Evolutionary conservation across 495 filamentous ascomycete species (phyloP).

Genomic region (Trichoderma asperelloides): DNA sequence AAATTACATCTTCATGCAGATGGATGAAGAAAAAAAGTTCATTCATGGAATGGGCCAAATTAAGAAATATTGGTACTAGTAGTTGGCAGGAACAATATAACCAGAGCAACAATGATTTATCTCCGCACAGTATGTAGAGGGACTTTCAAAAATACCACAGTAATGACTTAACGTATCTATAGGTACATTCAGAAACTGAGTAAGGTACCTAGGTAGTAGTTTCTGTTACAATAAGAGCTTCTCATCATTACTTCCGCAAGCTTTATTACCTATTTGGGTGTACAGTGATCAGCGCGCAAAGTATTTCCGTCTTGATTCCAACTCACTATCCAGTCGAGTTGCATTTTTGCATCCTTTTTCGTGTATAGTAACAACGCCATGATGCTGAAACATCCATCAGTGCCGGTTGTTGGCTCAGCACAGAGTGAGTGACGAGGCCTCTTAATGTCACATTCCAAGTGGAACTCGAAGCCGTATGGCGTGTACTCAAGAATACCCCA

Average conservation of each 20-base stretch:
- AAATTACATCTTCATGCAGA: background rate
- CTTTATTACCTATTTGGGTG: no score
- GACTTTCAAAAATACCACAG: no score
- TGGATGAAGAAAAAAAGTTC: background rate
- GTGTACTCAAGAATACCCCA: background rate
- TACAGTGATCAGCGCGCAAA: no score
- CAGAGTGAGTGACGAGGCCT: background rate
- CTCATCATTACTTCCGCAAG: no score
- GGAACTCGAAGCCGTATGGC: background rate
- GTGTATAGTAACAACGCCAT: background rate
- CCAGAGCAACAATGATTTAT: no score
- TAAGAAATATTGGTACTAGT: no score
- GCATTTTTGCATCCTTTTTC: background rate
- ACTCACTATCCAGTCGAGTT: background rate
- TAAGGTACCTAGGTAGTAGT: no score
- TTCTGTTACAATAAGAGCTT: no score
- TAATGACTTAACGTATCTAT: no score
- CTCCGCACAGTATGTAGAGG: no score
- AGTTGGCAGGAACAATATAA: no score
- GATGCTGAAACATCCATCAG: background rate
- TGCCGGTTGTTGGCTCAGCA: background rate
- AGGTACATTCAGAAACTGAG: no score
- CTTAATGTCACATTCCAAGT: background rate
- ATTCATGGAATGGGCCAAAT: background rate
- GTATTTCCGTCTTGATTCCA: background rate